Conservation (phyloP, 768 basidiomycete species). For the Pleurotus cornucopiae region DNA sequence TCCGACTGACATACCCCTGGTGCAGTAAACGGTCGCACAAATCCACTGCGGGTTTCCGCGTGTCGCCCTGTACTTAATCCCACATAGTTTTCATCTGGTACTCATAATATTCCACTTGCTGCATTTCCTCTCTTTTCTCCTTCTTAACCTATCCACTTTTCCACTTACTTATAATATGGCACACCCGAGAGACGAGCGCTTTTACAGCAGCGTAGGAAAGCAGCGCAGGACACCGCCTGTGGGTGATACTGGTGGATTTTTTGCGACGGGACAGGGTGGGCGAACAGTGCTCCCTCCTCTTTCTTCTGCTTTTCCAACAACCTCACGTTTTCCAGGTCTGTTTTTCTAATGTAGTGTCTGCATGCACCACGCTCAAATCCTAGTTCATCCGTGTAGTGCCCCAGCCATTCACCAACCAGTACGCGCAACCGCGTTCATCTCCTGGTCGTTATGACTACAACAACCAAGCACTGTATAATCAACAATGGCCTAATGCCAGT, state of each 20-base stretch:
- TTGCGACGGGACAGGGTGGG: slow-evolving; percentile 84
- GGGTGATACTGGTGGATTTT: slow-evolving; percentile 59
- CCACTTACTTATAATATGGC: slow-evolving; percentile 53
- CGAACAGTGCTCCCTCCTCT: slow-evolving; percentile 85
- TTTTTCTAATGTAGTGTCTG: slow-evolving; percentile 51
- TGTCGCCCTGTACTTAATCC: slow-evolving; percentile 41
- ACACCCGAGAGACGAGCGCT: slow-evolving; percentile 62
- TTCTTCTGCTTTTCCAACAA: slow-evolving; percentile 73
- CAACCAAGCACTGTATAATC: slow-evolving; percentile 42
- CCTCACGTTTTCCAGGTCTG: slow-evolving; percentile 89
- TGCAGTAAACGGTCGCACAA: slow-evolving; percentile 12
- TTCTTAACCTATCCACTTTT: slow-evolving; percentile 54
- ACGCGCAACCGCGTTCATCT: slow-evolving; percentile 62
- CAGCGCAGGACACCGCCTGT: slow-evolving; percentile 67
- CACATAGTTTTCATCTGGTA: slow-evolving; percentile 38
- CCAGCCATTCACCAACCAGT: slow-evolving; percentile 52
- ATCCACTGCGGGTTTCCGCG: slow-evolving; percentile 10
- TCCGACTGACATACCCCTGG: slow-evolving; percentile 39
- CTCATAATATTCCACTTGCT: slow-evolving; percentile 51
- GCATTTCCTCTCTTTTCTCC: slow-evolving; percentile 37
- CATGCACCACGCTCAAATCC: slow-evolving; percentile 54
- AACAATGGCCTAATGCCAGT: slow-evolving; percentile 35
- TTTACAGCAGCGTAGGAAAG: slow-evolving; percentile 61
- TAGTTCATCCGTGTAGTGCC: slow-evolving; percentile 53
- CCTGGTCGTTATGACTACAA: slow-evolving; percentile 57